A percentile compares a stretch with the other conserved stretches of the same genome.
These are phyloP conservation scores for Staphylotrichum tortipilum DNA, from an alignment of 495 filamentous ascomycete species.

Conservation along the genomic window DNA sequence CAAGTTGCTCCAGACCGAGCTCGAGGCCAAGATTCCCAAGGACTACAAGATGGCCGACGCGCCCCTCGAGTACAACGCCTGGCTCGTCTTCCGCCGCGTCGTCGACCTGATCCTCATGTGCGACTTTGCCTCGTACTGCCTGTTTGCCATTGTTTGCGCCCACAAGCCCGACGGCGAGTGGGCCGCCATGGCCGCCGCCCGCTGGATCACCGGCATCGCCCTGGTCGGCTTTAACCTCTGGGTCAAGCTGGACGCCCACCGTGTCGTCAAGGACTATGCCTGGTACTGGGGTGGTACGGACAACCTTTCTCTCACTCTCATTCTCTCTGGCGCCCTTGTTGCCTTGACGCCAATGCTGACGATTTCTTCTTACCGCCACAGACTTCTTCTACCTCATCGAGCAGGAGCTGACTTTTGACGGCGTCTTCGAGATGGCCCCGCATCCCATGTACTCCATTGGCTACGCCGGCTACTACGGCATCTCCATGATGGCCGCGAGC, in stretches of 20 bases:
- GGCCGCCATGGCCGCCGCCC: constrained; percentile 54
- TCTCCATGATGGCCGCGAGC: constrained; percentile 96
- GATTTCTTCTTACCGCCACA: constrained; percentile 11
- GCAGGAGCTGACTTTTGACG: constrained; percentile 94
- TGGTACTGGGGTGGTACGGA: constrained; percentile 84
- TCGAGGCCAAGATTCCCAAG: constrained; percentile 86
- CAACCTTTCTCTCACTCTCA: no score
- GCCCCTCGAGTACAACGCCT: constrained; percentile 97
- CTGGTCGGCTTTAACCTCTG: constrained; percentile 94
- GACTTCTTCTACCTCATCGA: constrained; percentile 99
- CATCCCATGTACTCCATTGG: constrained; percentile 99
- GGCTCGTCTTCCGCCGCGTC: constrained; percentile 89
- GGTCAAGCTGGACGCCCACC: constrained; percentile 96
- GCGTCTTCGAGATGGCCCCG: constrained; percentile 97
- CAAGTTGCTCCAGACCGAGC: constrained; percentile 70
- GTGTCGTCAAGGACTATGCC: constrained; percentile 98
- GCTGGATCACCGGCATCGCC: constrained; percentile 73
- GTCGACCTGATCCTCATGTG: constrained; percentile 97
- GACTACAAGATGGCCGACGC: constrained; percentile 92
- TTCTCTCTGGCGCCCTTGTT: background rate
- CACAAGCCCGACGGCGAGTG: constrained; percentile 63
- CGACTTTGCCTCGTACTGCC: constrained; percentile 92
- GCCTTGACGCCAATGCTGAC: no score
- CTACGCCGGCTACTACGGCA: constrained; percentile 96
- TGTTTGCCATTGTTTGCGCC: constrained; percentile 88